These are phyloP conservation scores for Ophiostoma ulmi DNA, from an alignment of 2,329 filamentous ascomycete genomes.

Conservation along the genomic window DNA sequence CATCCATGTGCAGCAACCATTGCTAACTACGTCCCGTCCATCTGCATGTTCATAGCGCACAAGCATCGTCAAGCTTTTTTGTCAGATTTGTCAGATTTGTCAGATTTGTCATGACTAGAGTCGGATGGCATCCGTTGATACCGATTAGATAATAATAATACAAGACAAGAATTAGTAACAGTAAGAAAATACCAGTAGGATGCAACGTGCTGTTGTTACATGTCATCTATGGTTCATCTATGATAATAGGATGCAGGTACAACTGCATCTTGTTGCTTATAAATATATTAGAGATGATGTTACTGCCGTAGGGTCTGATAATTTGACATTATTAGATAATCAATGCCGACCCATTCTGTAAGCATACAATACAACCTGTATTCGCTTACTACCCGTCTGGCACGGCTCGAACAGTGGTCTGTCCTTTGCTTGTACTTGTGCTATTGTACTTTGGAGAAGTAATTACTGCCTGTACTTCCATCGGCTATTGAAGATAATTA, in stretches of 20 bases:
- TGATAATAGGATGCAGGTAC: not conserved
- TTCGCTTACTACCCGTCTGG: not conserved
- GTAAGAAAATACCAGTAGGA: not conserved
- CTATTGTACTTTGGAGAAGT: not conserved
- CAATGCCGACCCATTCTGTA: not conserved
- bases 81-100: not conserved
- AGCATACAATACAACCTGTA: not conserved
- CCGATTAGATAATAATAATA: not conserved
- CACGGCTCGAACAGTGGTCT: not conserved
- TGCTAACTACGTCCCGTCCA: not conserved
- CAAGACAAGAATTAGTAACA: not conserved
- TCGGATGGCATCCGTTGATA: not conserved
- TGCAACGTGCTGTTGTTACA: not conserved
- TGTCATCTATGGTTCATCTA: not conserved
- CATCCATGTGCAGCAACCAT: not conserved
- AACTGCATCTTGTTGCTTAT: not conserved
- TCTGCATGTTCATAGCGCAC: not conserved
- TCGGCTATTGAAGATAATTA: slow-evolving; percentile 3
- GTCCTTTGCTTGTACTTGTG: not conserved
- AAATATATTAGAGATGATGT: not conserved
- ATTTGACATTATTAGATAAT: not conserved
- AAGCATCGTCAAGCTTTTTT: not conserved
- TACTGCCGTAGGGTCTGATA: not conserved
- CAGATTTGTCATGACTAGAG: not conserved
- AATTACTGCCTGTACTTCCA: not conserved